Evolutionary conservation across 176 grass and related monocot species (phyloP).

Genomic region (maize (Zea mays)): Zm-B73-REFERENCE-NAM-5.0 NC_050103.1:145089501-145090000

Average conservation of each 20-base stretch:
- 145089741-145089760: not conserved
- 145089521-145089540: not conserved
- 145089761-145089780: not conserved
- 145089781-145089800: not conserved
- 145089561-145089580: not conserved
- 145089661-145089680: not conserved
- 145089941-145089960: slow-evolving; percentile 29
- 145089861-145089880: slow-evolving; percentile 40
- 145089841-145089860: slow-evolving; percentile 40
- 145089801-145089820: slow-evolving; percentile 46
- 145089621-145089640: not conserved
- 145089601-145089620: not conserved
- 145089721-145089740: slow-evolving; percentile 6
- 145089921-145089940: slow-evolving; percentile 42
- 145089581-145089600: not conserved
- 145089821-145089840: slow-evolving; percentile 2
- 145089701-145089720: not conserved
- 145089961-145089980: not conserved
- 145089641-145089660: not conserved
- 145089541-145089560: not conserved
- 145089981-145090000: not conserved
- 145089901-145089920: slow-evolving; percentile 37
- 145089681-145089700: not conserved
- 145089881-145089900: slow-evolving; percentile 45
- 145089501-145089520: too few species aligned